Base-by-base conservation (phyloP, 257 asterid genomes). In the Nyctanthes arbortristis region DNA sequence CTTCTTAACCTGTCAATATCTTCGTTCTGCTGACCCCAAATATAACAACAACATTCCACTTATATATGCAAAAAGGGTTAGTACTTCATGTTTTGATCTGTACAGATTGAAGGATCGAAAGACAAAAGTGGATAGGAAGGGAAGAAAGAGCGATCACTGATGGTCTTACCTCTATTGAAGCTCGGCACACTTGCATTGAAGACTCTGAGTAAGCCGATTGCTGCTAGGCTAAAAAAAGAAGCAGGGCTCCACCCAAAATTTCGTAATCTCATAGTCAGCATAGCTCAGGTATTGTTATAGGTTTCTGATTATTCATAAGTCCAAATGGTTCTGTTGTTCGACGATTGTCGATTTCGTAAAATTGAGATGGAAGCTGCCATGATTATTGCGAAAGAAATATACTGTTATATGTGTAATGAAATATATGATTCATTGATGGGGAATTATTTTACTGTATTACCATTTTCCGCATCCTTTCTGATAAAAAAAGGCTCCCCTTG, bases 171-270 rank as follows among this genome's bases (percentile, higher is more conserved):
- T 58, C 47, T 91, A 28, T 37, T 93, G 86, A 93, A 93, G 87
- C 90, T 93, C 43, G 99, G 97, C 60, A 91, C 99, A 36, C 96
- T 93, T 77, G 97, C 99, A 69, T 78, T 93, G 72, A 91, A 80
- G 74, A 87, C 96, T 62, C 63, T 91, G 65, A 91, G 97, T 81
- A 91, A 91, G 76, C 99, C 99, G 75, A 80, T 93, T 56, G 99
- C 97, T 24, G 77, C 72, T 45, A 82, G 91, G 85, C 81, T 93
- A 78, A 93, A 93, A 89, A 43, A 36, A 16, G 81, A 84, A 77
- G 97, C 99, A 12, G 96, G 96, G 12, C 70, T 34, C 7, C 96
- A 93, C 77, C 96, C 99, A 1, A 86, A 80, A 76, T 93, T 93
- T 82, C 87, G 96, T 36, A 80, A 56, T 65, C 59, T 77, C 67